Base-by-base conservation (phyloP, 257 asterid genomes). In the Vinca minor region DNA sequence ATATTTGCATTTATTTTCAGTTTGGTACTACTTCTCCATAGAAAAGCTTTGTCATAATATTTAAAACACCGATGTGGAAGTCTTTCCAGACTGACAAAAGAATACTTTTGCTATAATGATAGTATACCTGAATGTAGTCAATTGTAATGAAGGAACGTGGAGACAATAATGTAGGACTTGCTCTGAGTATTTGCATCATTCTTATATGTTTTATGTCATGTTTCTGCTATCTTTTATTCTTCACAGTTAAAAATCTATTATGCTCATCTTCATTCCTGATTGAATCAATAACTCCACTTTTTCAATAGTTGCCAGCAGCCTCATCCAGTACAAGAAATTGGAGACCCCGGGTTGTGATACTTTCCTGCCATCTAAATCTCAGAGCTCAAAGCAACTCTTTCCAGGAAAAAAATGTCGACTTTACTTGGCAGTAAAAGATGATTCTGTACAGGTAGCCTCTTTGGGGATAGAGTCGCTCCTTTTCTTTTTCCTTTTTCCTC, bases 401-500 rank as follows among this genome's bases (percentile, higher is more conserved):
- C 36, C 36, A 1, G 5, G 31, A 42, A 14, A 56, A 60, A 36
- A 47, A 11, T 59, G 62, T 35, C 55, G 17, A 21, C 53, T 32
- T 49, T 20, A 54, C 29, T 28, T 54, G 20, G 44, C 32, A 13
- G 21, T 17, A 25, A 47, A 17, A 46, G 39, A 21, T 58, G 66
- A 47, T 68, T 46, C 35, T 46, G 60, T 56, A 54, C 12, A 49
- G 18, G 28, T 41, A 41, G 44, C 34, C 52, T 53, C 63, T 55
- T 39, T 8, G 35, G 36, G 18, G 49, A 32, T 13, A 48, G 29
- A 0, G n/a, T n/a, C n/a, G n/a, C n/a, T n/a, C n/a, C n/a, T n/a
- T n/a, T n/a, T n/a, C 47, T 29, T 12, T 34, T 13, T 34, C 29
- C 45, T 14, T 39, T 4, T 52, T 3, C 13, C 8, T 2, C 0